Percentiles rank a stretch among this genome's conserved stretches.
Conservation (phyloP, 805 yeast species). For the Blastobotrys robertii region DNA sequence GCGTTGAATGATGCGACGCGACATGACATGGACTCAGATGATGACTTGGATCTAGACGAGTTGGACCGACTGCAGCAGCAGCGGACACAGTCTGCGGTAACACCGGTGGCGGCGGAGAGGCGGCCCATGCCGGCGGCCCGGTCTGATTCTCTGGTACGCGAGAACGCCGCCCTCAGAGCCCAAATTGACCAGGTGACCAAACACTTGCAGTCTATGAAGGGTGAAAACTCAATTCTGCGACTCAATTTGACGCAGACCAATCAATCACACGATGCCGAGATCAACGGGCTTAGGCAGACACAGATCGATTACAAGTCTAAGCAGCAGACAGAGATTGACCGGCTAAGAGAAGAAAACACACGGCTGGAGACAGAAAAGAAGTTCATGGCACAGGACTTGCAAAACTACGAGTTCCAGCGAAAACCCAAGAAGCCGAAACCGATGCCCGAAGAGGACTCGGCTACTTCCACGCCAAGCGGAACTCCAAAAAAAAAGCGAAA, state of each 20-base stretch:
- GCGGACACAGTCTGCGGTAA: no score
- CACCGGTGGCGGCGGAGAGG: no score
- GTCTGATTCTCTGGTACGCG: no score
- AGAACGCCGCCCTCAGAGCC: no score
- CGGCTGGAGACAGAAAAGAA: conserved; percentile 45
- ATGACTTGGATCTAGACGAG: conserved; percentile 20
- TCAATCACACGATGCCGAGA: conserved; percentile 10
- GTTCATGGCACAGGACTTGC: conserved; percentile 42
- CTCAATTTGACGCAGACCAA: conserved; percentile 39
- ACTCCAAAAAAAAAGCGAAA: conserved; percentile 6
- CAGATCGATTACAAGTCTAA: conserved; percentile 19
- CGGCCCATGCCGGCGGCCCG: no score
- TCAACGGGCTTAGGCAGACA: conserved; percentile 17
- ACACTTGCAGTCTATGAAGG: conserved; percentile 48
- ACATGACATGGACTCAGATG: conserved; percentile 9
- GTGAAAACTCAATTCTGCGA: conserved; percentile 73
- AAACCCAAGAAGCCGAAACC: conserved; percentile 5
- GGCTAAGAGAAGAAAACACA: conserved; percentile 34
- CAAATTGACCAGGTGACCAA: neutral
- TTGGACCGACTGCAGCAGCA: conserved; percentile 7
- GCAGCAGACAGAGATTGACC: conserved; percentile 29
- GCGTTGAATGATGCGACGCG: conserved; percentile 1
- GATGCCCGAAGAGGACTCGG: conserved; percentile 3
- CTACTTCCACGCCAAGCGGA: conserved; percentile 8
- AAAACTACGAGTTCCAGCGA: conserved; percentile 20